phyloP scores from a whole-genome alignment of 257 asterid genomes.

The Voacanga thouarsii region DNA sequence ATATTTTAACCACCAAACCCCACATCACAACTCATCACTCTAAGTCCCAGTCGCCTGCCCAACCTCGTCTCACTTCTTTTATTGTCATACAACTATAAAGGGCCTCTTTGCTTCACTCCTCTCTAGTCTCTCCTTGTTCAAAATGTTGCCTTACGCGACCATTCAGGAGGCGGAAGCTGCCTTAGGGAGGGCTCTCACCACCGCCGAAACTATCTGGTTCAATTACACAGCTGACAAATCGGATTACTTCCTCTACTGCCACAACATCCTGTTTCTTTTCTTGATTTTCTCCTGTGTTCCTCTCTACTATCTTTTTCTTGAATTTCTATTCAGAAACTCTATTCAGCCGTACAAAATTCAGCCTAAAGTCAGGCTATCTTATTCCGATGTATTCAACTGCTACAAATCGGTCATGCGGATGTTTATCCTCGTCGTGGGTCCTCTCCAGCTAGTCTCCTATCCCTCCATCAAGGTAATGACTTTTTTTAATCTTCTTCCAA shows the following conservation, averaged over 20 bases:
- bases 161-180: conserved; percentile 71
- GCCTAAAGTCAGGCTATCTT: conserved; percentile 66
- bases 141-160: conserved; percentile 82
- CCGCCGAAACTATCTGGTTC: conserved; percentile 76
- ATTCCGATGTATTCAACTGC: conserved; percentile 57
- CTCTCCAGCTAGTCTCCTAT: conserved; percentile 83
- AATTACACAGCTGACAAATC: conserved; percentile 83
- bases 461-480: conserved; percentile 63
- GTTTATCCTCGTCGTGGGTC: conserved; percentile 85
- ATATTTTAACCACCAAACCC: conserved; percentile 15
- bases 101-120: not conserved
- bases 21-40: not conserved
- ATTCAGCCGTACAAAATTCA: conserved; percentile 63
- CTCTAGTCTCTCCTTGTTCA: not conserved
- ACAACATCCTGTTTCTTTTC: conserved; percentile 79
- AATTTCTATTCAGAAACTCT: conserved; percentile 36
- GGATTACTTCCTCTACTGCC: conserved; percentile 86
- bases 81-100: not conserved
- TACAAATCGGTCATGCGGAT: conserved; percentile 86
- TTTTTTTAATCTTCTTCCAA: conserved; percentile 1
- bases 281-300: conserved; percentile 75
- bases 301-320: conserved; percentile 62
- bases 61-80: not conserved
- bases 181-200: conserved; percentile 66
- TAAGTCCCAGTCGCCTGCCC: not conserved